Evolutionary conservation across 1,284 basidiomycete species (phyloP).

Genomic region (Dichomitus squalens): DNA sequence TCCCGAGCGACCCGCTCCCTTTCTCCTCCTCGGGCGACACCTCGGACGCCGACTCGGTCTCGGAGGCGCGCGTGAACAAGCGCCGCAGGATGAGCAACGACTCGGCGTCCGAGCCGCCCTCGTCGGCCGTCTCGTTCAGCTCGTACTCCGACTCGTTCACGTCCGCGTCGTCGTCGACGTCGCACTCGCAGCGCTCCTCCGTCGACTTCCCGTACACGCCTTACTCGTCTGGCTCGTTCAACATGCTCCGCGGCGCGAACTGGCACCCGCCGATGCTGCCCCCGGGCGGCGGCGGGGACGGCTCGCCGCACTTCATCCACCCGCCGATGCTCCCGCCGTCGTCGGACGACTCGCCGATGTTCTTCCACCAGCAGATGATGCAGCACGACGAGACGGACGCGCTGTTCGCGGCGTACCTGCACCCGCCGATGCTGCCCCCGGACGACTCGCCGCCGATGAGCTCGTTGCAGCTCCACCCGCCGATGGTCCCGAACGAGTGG

Average conservation of each 20-base stretch:
- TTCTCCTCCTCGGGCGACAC: conserved; percentile 46
- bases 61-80: conserved; percentile 57
- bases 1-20: conserved; percentile 50
- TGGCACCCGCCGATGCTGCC: conserved; percentile 77
- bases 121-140: conserved; percentile 42
- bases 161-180: conserved; percentile 41
- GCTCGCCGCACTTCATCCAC: conserved; percentile 56
- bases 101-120: conserved; percentile 55
- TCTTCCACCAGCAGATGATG: conserved; percentile 47
- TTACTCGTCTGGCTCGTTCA: conserved; percentile 30
- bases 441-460: conserved; percentile 38
- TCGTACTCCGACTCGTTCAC: conserved; percentile 39
- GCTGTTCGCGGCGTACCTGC: conserved; percentile 55
- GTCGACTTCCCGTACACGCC: conserved; percentile 61
- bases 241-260: conserved; percentile 54
- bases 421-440: conserved; percentile 56
- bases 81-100: conserved; percentile 73
- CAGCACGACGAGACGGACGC: conserved; percentile 43
- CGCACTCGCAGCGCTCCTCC: conserved; percentile 51
- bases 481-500: conserved; percentile 41
- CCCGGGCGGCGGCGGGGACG: too few relatives aligned
- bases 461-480: conserved; percentile 42
- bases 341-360: conserved; percentile 48
- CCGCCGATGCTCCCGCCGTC: conserved; percentile 58
- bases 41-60: conserved; percentile 40